A percentile compares a stretch with the other conserved stretches of the same genome.
These are phyloP conservation scores for Vicia villosa DNA, from an alignment of 306 rosid genomes.

Conservation along the genomic window DNA sequence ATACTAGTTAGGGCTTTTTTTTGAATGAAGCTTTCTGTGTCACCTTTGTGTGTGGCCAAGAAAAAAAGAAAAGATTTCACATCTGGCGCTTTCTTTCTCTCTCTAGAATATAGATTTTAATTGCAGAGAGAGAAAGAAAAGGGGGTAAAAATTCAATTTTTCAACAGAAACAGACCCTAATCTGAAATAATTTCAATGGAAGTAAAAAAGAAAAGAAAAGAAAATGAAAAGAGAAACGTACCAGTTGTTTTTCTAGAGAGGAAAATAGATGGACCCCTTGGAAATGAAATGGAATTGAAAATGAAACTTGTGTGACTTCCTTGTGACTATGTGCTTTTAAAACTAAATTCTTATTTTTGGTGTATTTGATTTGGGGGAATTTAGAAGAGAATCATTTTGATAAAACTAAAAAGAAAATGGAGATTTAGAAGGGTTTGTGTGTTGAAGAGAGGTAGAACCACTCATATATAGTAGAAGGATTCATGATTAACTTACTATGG, in stretches of 20 bases:
- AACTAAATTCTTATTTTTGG: not conserved
- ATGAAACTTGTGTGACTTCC: constrained; percentile 30
- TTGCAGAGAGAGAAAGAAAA: constrained; percentile 32
- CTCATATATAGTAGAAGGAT: constrained; percentile 23
- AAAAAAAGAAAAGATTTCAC: constrained; percentile 9
- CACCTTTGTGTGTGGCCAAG: not conserved
- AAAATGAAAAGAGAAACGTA: constrained; percentile 32
- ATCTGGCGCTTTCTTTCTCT: constrained; percentile 47
- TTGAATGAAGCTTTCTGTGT: constrained; percentile 15
- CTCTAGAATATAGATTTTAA: constrained; percentile 37
- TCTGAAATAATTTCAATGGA: constrained; percentile 37
- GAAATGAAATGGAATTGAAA: not conserved
- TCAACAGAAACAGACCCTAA: constrained; percentile 49
- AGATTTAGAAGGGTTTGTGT: constrained; percentile 40
- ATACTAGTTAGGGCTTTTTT: constrained; percentile 26
- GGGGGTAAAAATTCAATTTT: constrained; percentile 49
- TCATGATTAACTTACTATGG: constrained; percentile 41
- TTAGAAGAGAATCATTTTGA: constrained; percentile 28
- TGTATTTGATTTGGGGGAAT: constrained; percentile 7
- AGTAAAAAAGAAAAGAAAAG: constrained; percentile 20
- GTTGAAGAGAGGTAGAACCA: constrained; percentile 5
- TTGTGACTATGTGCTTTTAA: constrained; percentile 4
- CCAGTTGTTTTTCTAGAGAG: constrained; percentile 35
- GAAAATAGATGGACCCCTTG: constrained; percentile 14
- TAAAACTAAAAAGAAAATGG: constrained; percentile 22